phyloP scores from a whole-genome alignment of 1,139 yeast species.

The Arxiozyma heterogenica region DNA sequence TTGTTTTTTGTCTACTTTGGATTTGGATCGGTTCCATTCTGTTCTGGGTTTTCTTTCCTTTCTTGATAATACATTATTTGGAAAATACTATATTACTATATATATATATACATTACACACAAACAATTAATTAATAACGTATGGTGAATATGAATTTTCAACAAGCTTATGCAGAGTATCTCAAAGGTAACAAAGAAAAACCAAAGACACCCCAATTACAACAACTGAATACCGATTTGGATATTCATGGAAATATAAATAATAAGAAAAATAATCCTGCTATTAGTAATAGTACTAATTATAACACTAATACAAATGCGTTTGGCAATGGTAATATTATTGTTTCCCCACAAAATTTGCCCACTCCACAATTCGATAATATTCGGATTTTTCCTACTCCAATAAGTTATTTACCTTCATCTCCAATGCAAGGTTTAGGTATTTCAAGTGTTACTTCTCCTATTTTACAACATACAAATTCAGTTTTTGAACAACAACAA shows the following conservation, averaged over 20 bases:
- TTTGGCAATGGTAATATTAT: neutral
- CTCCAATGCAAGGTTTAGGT: slow-evolving; percentile 12
- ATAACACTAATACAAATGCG: neutral
- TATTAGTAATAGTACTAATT: neutral
- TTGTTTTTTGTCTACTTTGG: neutral
- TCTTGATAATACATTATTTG: neutral
- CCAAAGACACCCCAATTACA: slow-evolving; percentile 1
- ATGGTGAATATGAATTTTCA: neutral
- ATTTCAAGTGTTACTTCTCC: neutral
- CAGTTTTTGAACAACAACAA: neutral
- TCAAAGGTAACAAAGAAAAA: neutral
- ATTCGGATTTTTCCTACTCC: slow-evolving; percentile 27
- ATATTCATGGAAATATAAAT: neutral
- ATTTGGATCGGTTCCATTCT: neutral
- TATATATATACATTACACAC: neutral
- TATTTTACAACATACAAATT: neutral
- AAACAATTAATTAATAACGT: neutral
- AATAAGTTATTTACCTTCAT: slow-evolving; percentile 22
- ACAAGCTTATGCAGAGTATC: neutral
- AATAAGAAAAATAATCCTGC: neutral
- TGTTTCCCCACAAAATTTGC: slow-evolving; percentile 9
- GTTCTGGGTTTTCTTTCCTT: neutral
- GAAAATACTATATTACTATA: neutral
- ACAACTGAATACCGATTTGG: neutral
- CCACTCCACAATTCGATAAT: slow-evolving; percentile 16